Conservation (phyloP, 2,329 filamentous ascomycete genomes). For the Hymenoscyphus salicellus region DNA sequence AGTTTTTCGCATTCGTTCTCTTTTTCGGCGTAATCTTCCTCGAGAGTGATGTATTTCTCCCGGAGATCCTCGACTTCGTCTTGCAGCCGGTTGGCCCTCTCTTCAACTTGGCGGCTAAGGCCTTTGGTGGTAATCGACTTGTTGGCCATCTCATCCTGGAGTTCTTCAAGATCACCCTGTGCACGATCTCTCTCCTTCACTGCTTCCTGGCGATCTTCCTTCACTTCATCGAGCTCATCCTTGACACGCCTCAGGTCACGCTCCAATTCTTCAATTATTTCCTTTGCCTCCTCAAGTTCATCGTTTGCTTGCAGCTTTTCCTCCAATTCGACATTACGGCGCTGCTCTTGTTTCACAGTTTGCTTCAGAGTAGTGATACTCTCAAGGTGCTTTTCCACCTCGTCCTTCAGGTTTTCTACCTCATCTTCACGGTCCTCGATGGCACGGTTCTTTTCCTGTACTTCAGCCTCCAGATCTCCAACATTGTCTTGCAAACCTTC, state of each 20-base stretch:
- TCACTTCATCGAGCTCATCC: slow-evolving; percentile 53
- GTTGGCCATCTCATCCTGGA: slow-evolving; percentile 75
- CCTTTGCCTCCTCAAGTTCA: slow-evolving; percentile 54
- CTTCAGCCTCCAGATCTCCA: slow-evolving; percentile 69
- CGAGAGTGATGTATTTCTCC: slow-evolving; percentile 43
- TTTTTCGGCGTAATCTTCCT: slow-evolving; percentile 45
- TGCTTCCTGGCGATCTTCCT: slow-evolving; percentile 53
- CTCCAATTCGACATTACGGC: slow-evolving; percentile 53
- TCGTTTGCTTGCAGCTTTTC: slow-evolving; percentile 51
- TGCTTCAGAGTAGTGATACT: slow-evolving; percentile 56
- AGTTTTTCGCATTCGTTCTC: slow-evolving; percentile 40
- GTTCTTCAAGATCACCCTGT: slow-evolving; percentile 58
- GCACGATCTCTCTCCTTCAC: slow-evolving; percentile 54
- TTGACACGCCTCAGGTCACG: slow-evolving; percentile 52
- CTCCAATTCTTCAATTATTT: slow-evolving; percentile 59
- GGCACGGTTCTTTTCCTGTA: slow-evolving; percentile 71
- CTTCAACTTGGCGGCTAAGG: slow-evolving; percentile 70
- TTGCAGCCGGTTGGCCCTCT: slow-evolving; percentile 65
- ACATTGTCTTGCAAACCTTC: slow-evolving; percentile 71
- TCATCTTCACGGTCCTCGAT: slow-evolving; percentile 75
- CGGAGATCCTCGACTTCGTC: slow-evolving; percentile 57
- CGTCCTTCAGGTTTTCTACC: slow-evolving; percentile 62
- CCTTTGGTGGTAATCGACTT: slow-evolving; percentile 75
- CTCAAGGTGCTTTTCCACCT: slow-evolving; percentile 50
- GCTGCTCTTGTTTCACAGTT: slow-evolving; percentile 55